Percentiles rank a stretch among this genome's conserved stretches.
Evolutionary conservation across 495 filamentous ascomycete species (phyloP).

Genomic region (Penicillium cosmopolitanum): DNA sequence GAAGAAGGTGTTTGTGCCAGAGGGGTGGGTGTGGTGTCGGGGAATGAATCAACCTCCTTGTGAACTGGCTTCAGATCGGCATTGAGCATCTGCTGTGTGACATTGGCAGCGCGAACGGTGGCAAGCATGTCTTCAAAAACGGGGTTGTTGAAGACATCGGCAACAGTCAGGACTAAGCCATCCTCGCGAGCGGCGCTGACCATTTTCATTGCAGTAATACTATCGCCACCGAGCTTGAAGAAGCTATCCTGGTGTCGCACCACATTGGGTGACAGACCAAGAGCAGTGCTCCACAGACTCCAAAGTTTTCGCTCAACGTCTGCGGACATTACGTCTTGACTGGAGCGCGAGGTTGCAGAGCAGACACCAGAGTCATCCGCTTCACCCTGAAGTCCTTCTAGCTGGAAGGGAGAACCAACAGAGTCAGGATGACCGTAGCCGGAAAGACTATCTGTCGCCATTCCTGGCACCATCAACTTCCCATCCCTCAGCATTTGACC

Average conservation of each 20-base stretch:
- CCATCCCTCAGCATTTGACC: slow-evolving; percentile 43
- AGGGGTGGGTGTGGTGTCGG: slow-evolving; percentile 19
- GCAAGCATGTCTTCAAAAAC: slow-evolving; percentile 52
- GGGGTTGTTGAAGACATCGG: slow-evolving; percentile 53
- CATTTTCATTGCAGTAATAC: slow-evolving; percentile 71
- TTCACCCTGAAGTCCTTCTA: slow-evolving; percentile 20
- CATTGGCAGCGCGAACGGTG: slow-evolving; percentile 32
- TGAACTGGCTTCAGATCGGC: slow-evolving; percentile 26
- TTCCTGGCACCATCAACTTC: slow-evolving; percentile 30
- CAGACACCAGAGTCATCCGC: slow-evolving; percentile 33
- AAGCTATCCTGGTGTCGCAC: slow-evolving; percentile 50
- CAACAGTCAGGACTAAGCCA: slow-evolving; percentile 58
- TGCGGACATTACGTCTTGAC: slow-evolving; percentile 28
- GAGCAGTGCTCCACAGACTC: slow-evolving; percentile 49
- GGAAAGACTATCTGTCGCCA: slow-evolving; percentile 21
- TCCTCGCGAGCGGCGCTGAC: slow-evolving; percentile 60
- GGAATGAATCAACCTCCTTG: slow-evolving; percentile 24
- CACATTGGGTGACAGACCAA: slow-evolving; percentile 43
- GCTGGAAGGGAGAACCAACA: slow-evolving; percentile 26
- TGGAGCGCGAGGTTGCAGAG: slow-evolving; percentile 29
- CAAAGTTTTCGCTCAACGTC: slow-evolving; percentile 45
- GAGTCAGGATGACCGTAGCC: slow-evolving; percentile 21
- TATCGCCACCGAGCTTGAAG: slow-evolving; percentile 55
- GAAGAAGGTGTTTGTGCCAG: slow-evolving; percentile 32
- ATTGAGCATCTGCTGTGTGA: slow-evolving; percentile 30